Base-by-base conservation (phyloP, 2,329 filamentous ascomycete species). In the Elsinoe batatas region DNA sequence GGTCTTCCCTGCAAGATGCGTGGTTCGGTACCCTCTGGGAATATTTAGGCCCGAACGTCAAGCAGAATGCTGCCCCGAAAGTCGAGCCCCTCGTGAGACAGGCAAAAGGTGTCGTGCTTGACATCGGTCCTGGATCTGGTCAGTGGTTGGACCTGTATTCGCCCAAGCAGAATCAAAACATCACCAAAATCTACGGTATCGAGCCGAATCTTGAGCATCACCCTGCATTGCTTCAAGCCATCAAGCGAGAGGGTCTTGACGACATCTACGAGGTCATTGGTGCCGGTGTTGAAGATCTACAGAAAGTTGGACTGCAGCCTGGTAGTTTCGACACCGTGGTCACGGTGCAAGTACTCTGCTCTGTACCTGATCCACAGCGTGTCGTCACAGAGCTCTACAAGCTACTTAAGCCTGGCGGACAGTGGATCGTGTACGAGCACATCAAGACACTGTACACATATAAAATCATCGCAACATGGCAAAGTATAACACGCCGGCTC, bases 11-110 rank as follows among this genome's bases (percentile, higher is more conserved):
- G 62, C 69, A 72, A 61, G 63, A 69, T 43, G 66, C 63, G 59
- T 84, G 82, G 78, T 87, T 86, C 68, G 75, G 74, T 53, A 68
- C 69, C 38, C 84, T 86, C 69, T 87, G 83, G 83, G 67, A 68
- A 33, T 71, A 64, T 54, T 73, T 74, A 43, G 81, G 81, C 0
- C 80, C 82, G 0, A 58, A 66, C 3, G 71, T 80, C 3, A 76
- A 77, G 57, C 59, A 67, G n/a, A 63, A 59, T 38, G 74, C 69
- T 15, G 71, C 70, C 35, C 62, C 62, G 0, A 67, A 67, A 26
- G 77, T 85, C 2, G 64, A 77, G 8, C 79, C 82, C 0, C 69
- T 84, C 1, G 72, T 84, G 1, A 72, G 79, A 56, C 73, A 73
- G 2, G 68, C 81, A 7, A 62, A 64, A 0, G 80, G 82, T 2